These are phyloP conservation scores for Termitomyces sp. DNA, from an alignment of 768 basidiomycete species.

Conservation along the genomic window DNA sequence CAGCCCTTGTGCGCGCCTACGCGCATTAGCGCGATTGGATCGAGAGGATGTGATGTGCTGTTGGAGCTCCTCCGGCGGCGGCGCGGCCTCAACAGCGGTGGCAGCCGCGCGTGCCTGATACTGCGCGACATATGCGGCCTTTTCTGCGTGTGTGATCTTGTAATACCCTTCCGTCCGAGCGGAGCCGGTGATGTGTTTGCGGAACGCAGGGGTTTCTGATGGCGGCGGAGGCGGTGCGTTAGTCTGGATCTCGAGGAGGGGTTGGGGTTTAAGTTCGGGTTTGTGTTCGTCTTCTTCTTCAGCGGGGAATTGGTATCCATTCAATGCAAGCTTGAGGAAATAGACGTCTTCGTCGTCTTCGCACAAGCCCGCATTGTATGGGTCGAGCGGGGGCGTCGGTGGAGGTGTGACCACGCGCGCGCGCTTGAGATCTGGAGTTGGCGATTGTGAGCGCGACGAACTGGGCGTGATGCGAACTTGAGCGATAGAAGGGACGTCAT, in stretches of 20 bases:
- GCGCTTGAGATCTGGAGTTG: constrained; percentile 32
- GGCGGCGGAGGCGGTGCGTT: constrained; percentile 27
- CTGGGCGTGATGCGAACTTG: constrained; percentile 47
- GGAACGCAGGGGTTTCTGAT: constrained; percentile 51
- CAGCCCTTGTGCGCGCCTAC: constrained; percentile 86
- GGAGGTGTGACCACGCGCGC: constrained; percentile 34
- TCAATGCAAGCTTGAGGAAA: constrained; percentile 64
- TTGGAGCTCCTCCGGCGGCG: constrained; percentile 44
- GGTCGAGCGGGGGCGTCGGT: constrained; percentile 53
- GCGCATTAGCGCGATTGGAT: constrained; percentile 89
- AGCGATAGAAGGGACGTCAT: constrained; percentile 48
- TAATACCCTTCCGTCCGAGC: constrained; percentile 95
- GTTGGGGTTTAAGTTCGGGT: not conserved
- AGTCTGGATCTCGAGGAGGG: too few species aligned
- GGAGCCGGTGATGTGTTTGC: constrained; percentile 79
- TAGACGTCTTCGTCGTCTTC: constrained; percentile 91
- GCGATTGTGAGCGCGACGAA: constrained; percentile 50
- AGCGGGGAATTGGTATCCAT: constrained; percentile 32
- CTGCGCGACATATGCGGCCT: constrained; percentile 89
- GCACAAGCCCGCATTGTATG: constrained; percentile 56
- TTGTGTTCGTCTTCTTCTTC: constrained; percentile 22
- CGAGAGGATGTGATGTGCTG: constrained; percentile 73
- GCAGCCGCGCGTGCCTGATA: constrained; percentile 64
- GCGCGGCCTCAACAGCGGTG: constrained; percentile 33
- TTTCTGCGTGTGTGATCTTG: constrained; percentile 90